phyloP scores from a whole-genome alignment of 441 rosid species.

The Syzygium malaccense region DNA sequence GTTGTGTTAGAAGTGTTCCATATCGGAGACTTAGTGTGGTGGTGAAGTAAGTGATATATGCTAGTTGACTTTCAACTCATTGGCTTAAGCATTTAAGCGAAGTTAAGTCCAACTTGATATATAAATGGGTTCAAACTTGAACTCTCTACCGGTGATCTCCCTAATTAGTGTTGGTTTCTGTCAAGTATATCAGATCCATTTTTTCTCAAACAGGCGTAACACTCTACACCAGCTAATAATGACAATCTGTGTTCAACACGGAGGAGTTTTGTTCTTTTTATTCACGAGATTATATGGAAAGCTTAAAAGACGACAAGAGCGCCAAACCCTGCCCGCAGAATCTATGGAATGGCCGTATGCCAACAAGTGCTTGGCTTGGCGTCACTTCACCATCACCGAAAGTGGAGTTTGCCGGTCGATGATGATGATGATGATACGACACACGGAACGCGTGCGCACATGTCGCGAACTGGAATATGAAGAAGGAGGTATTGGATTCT shows the following conservation, averaged over 20 bases:
- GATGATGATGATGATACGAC: not conserved
- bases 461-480: not conserved
- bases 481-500: not conserved
- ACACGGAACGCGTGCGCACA: not conserved
- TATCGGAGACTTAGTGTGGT: not conserved
- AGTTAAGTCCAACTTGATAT: not conserved
- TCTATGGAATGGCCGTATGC: not conserved
- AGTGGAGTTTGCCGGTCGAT: not conserved
- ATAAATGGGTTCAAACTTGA: not conserved
- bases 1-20: not conserved
- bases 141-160: too few relatives aligned
- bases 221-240: not conserved
- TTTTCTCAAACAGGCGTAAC: not conserved
- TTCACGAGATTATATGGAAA: not conserved
- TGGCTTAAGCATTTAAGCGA: too few relatives aligned
- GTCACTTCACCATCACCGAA: not conserved
- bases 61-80: rapidly evolving
- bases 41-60: too few relatives aligned
- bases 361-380: not conserved
- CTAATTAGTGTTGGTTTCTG: too few relatives aligned
- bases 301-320: not conserved
- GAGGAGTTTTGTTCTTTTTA: not conserved
- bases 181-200: not conserved
- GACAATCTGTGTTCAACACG: not conserved
- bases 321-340: not conserved